Evolutionary conservation across 179 eudicot genomes (phyloP), one percentile per base, ranked within the genome.

Genomic region (Spergularia azorica): DNA sequence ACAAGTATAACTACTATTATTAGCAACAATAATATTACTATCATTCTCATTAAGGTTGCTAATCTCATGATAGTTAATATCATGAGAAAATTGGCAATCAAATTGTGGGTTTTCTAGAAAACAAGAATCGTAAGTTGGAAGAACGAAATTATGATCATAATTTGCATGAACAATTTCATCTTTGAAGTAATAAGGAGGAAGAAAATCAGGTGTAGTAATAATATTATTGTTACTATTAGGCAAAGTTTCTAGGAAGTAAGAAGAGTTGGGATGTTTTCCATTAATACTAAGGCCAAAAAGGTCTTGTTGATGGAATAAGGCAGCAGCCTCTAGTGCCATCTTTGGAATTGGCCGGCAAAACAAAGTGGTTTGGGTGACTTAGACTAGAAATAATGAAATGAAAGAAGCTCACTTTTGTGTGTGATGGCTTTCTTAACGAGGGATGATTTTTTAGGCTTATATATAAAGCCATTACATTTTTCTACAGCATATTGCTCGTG

Each of bases 401-500:
- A 4, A 58, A 6, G 50, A 46, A 46, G 9, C 63, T 61, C 70
- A 64, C 63, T 38, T 68, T 81, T 60, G 43, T 51, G 13, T 76
- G 43, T 51, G 75, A 8, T 70, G 72, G 46, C 59, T 80, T 71
- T 71, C 38, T 62, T 55, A 18, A 15, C 15, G 38, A 58, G 21
- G 67, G 71, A 38, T 51, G 52, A 60, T 66, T 54, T 36, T 81
- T 71, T 63, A 61, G 77, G 64, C 63, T 46, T 60, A 75, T 82
- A 70, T 79, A 82, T 81, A 83, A 79, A 50, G 61, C 64, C 59
- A 52, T 54, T 60, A 10, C 39, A 36, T 2, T 36, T 56, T 80
- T 76, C 77, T 76, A 86, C 80, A 79, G 79, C 61, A 16, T 73
- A 48, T 70, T 78, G 79, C 86, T 78, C 84, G 86, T 86, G 86